Conservation (phyloP, 1,284 basidiomycete species). For the Ceratobasidium papillatum region DNA sequence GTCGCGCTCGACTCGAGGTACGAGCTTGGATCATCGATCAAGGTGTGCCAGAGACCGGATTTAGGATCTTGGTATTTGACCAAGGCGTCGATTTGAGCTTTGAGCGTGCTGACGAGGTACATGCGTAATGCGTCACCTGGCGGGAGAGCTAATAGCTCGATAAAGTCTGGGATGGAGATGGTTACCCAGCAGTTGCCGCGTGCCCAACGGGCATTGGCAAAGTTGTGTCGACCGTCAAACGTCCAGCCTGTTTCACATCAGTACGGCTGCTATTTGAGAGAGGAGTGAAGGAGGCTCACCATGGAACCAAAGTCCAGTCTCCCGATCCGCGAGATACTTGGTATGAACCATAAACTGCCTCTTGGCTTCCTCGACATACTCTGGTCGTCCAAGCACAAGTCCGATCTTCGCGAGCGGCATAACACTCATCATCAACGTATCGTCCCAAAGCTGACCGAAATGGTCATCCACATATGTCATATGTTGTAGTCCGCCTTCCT, state of each 20-base stretch:
- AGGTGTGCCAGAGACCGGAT: constrained; percentile 69
- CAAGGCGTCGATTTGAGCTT: constrained; percentile 64
- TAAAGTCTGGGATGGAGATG: constrained; percentile 68
- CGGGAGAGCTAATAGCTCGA: constrained; percentile 60
- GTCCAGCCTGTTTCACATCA: constrained; percentile 57
- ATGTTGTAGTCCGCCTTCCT: constrained; percentile 69
- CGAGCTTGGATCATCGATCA: constrained; percentile 64
- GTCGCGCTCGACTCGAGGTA: constrained; percentile 69
- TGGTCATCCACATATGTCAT: constrained; percentile 65
- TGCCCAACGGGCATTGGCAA: constrained; percentile 67
- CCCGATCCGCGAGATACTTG: constrained; percentile 61
- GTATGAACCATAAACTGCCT: constrained; percentile 65
- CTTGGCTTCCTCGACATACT: constrained; percentile 70
- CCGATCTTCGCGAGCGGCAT: constrained; percentile 70
- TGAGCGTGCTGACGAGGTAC: constrained; percentile 60
- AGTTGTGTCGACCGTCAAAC: constrained; percentile 63
- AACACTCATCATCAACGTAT: constrained; percentile 73
- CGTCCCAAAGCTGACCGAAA: constrained; percentile 70
- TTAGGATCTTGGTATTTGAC: constrained; percentile 60
- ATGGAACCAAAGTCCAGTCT: constrained; percentile 65
- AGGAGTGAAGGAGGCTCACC: constrained; percentile 53
- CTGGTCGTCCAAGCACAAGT: constrained; percentile 61
- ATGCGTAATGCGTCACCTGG: constrained; percentile 58
- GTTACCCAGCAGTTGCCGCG: constrained; percentile 74
- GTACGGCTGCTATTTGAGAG: constrained; percentile 44